These are phyloP conservation scores for Hortiboletus rubellus DNA, from an alignment of 1,284 basidiomycete species.

Conservation along the genomic window DNA sequence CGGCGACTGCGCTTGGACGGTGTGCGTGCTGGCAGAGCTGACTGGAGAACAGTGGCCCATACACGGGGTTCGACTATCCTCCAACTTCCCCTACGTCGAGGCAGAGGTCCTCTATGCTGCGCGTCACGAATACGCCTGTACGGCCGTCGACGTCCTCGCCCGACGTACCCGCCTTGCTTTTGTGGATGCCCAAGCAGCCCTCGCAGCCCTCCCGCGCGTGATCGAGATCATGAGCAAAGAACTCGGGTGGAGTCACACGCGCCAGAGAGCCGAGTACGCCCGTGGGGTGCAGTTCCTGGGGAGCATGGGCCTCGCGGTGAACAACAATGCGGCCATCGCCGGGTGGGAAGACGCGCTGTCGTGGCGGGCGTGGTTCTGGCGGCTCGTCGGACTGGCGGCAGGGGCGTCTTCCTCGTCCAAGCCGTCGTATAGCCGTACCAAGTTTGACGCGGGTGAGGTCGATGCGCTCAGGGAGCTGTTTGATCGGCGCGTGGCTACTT, in stretches of 20 bases:
- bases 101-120: conserved; percentile 93
- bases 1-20: conserved; percentile 96
- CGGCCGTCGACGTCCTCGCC: conserved; percentile 89
- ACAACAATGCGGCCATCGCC: neutral
- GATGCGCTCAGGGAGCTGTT: conserved; percentile 62
- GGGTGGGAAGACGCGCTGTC: neutral
- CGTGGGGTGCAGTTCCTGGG: conserved; percentile 65
- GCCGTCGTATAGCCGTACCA: conserved; percentile 49
- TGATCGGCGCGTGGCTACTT: conserved; percentile 36
- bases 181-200: conserved; percentile 87
- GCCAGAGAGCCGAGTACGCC: conserved; percentile 61
- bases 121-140: conserved; percentile 89
- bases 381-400: conserved; percentile 23
- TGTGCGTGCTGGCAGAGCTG: conserved; percentile 78
- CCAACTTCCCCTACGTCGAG: conserved; percentile 88
- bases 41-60: conserved; percentile 85
- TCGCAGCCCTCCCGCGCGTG: conserved; percentile 83
- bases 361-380: conserved; percentile 22
- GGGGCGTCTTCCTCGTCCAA: conserved; percentile 25
- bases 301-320: conserved; percentile 70
- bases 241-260: conserved; percentile 69
- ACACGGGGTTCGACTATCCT: conserved; percentile 76
- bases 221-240: conserved; percentile 92
- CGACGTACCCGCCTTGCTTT: conserved; percentile 91
- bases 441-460: conserved; percentile 72